Evolutionary conservation across 1,284 basidiomycete species (phyloP).

Genomic region (Neotropicomus parvogracilis): DNA sequence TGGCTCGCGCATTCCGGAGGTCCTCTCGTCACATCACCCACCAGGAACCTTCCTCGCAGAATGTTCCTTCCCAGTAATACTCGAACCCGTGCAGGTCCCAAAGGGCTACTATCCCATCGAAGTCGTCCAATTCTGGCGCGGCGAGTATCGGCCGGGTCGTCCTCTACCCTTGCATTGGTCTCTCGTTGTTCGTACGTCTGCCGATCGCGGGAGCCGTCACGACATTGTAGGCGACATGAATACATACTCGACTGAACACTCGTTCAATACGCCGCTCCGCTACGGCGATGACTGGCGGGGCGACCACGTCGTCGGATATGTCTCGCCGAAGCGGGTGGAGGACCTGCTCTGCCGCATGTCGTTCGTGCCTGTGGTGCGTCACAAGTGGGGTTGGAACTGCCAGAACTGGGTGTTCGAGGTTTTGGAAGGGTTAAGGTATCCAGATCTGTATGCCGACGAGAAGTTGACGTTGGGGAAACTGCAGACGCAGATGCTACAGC

Average conservation of each 20-base stretch:
- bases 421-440: constrained; percentile 6
- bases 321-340: constrained; percentile 12
- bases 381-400: constrained; percentile 12
- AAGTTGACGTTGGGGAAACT: constrained; percentile 8
- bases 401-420: constrained; percentile 21
- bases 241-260: constrained; percentile 21
- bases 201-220: constrained; percentile 24
- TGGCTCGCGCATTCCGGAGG: not conserved
- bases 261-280: constrained; percentile 8
- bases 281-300: constrained; percentile 16
- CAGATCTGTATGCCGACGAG: constrained; percentile 12
- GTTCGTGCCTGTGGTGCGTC: constrained; percentile 12
- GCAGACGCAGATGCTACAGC: constrained; percentile 12
- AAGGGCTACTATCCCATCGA: constrained; percentile 21
- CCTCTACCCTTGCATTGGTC: constrained; percentile 29
- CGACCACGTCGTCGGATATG: constrained; percentile 19
- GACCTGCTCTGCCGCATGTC: constrained; percentile 13
- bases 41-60: not conserved
- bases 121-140: constrained; percentile 31
- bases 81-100: constrained; percentile 23
- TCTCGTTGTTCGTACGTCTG: constrained; percentile 24
- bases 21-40: not conserved
- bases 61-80: constrained; percentile 2
- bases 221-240: constrained; percentile 30
- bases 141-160: constrained; percentile 7